These are phyloP conservation scores for Alternaria consortialis DNA, from an alignment of 2,329 filamentous ascomycete species.

Conservation along the genomic window DNA sequence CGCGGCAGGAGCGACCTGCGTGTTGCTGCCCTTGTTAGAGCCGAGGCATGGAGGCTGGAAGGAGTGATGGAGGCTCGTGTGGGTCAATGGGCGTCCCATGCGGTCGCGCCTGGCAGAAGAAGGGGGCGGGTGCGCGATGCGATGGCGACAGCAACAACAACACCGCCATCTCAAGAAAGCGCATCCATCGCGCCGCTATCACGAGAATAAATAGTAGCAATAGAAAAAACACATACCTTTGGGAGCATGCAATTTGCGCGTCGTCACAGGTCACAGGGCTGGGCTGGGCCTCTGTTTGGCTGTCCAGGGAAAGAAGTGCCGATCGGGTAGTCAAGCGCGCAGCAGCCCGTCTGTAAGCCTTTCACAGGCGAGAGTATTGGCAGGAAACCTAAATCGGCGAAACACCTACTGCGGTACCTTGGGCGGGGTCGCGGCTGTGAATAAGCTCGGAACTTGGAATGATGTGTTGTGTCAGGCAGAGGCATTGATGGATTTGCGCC, in stretches of 20 bases:
- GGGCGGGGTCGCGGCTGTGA: constrained; percentile 43
- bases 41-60: constrained; percentile 35
- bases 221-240: constrained; percentile 47
- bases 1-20: constrained; percentile 42
- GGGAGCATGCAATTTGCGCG: constrained; percentile 51
- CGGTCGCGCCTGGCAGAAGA: constrained; percentile 33
- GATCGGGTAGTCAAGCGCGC: constrained; percentile 44
- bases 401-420: constrained; percentile 35
- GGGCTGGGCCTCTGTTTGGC: constrained; percentile 50
- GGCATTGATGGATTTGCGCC: constrained; percentile 29
- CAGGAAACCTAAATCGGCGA: constrained; percentile 41
- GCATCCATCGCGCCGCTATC: constrained; percentile 26
- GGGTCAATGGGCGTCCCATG: constrained; percentile 38
- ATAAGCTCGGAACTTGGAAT: constrained; percentile 53
- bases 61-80: constrained; percentile 20
- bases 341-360: constrained; percentile 38
- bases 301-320: constrained; percentile 46
- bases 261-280: constrained; percentile 50
- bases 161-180: constrained; percentile 23
- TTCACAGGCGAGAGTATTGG: constrained; percentile 44
- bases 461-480: constrained; percentile 44
- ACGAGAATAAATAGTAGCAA: constrained; percentile 8
- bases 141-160: constrained; percentile 21
- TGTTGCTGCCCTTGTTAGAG: constrained; percentile 42
- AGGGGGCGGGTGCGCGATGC: constrained; percentile 31